Percentiles rank a stretch among this genome's conserved stretches.
These are phyloP conservation scores for Microdochium bolleyi DNA, from an alignment of 2,329 filamentous ascomycete species.

Conservation along the genomic window DNA sequence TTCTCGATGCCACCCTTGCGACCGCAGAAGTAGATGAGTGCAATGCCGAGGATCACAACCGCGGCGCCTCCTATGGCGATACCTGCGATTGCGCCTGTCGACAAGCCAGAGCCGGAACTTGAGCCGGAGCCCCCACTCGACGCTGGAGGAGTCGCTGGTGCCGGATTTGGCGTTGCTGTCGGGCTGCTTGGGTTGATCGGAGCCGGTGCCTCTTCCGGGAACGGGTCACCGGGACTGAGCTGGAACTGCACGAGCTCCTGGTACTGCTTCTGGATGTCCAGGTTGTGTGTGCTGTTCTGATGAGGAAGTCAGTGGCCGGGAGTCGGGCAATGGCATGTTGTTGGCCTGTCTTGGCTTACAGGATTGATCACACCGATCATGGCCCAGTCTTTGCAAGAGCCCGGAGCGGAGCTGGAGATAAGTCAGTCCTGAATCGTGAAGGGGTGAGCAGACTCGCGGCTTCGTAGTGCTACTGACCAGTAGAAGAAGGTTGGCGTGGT, in stretches of 20 bases:
- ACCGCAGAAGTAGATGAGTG: conserved; percentile 39
- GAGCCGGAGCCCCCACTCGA: neutral
- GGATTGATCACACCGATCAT: conserved; percentile 77
- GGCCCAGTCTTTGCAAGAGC: conserved; percentile 53
- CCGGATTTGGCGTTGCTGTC: conserved; percentile 6
- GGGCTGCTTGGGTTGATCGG: conserved; percentile 11
- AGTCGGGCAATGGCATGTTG: neutral
- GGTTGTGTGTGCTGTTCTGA: conserved; percentile 38
- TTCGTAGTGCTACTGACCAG: conserved; percentile 30
- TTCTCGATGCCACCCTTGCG: conserved; percentile 28
- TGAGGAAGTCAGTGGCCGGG: conserved; percentile 5
- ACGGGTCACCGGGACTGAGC: conserved; percentile 46
- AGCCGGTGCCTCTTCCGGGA: conserved; percentile 32
- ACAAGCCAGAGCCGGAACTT: conserved; percentile 12
- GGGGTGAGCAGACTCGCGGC: neutral
- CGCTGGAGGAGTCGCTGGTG: conserved; percentile 10
- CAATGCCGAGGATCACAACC: conserved; percentile 31
- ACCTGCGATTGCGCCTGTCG: conserved; percentile 48
- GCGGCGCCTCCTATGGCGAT: conserved; percentile 45
- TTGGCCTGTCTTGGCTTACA: conserved; percentile 25
- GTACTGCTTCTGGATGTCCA: conserved; percentile 36
- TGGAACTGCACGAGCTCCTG: conserved; percentile 41
- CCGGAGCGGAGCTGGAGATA: conserved; percentile 39
- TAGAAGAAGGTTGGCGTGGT: conserved; percentile 58
- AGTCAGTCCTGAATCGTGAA: neutral